Evolutionary conservation across 208 protist genomes (phyloP).

Genomic region (Acanthamoeba lenticulata): DNA sequence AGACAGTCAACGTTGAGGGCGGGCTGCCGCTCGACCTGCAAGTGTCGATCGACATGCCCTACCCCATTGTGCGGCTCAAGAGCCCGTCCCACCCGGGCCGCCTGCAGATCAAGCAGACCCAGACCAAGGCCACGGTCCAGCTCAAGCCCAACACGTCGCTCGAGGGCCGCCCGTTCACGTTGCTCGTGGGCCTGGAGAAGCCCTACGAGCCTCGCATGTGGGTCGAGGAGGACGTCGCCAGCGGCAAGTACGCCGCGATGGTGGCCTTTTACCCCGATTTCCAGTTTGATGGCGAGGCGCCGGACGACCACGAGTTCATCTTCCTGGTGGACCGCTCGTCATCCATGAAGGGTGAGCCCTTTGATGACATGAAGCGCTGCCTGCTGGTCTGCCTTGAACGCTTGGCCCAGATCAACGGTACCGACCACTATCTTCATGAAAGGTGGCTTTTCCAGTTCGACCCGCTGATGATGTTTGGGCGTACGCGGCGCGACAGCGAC

Average conservation of each 20-base stretch:
- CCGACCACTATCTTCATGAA: not conserved
- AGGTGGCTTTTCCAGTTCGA: too few relatives aligned
- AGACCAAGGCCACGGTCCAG: constrained; percentile 76
- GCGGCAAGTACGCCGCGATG: constrained; percentile 74
- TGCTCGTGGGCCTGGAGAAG: constrained; percentile 70
- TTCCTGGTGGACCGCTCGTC: constrained; percentile 74
- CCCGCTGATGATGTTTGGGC: too few relatives aligned
- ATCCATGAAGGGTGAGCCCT: constrained; percentile 73
- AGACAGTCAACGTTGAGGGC: not conserved
- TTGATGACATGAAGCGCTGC: constrained; percentile 68
- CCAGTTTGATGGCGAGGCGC: constrained; percentile 7
- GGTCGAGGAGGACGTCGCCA: constrained; percentile 61
- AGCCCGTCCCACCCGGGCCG: constrained; percentile 69
- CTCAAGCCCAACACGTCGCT: not conserved
- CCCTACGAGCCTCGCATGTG: constrained; percentile 81
- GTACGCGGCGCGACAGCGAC: not conserved
- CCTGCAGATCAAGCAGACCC: constrained; percentile 70
- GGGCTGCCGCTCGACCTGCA: not conserved
- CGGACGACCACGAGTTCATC: constrained; percentile 37
- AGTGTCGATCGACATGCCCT: constrained; percentile 77
- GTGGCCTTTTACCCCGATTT: constrained; percentile 83
- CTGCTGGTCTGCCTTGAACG: constrained; percentile 17
- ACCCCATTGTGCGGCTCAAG: constrained; percentile 70
- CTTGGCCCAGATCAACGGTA: not conserved
- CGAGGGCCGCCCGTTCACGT: constrained; percentile 58